These are phyloP conservation scores for Alternaria burnsii DNA, from an alignment of 2,329 filamentous ascomycete genomes.

Conservation along the genomic window DNA sequence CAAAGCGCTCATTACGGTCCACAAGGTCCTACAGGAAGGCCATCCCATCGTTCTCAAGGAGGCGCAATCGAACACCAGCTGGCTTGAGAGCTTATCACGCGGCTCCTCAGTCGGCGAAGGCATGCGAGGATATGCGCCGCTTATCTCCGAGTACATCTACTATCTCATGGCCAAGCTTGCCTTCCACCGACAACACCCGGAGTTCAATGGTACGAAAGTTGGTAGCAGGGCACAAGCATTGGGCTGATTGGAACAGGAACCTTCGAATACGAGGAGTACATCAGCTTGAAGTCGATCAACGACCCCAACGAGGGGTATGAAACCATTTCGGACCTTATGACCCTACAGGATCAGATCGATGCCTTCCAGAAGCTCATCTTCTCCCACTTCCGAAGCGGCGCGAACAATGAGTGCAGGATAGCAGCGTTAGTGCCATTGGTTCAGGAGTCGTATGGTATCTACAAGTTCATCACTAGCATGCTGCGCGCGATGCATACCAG, in stretches of 20 bases:
- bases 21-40: conserved; percentile 97
- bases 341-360: conserved; percentile 96
- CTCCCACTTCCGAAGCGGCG: conserved; percentile 89
- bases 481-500: conserved; percentile 95
- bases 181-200: conserved; percentile 96
- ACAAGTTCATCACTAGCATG: conserved; percentile 99
- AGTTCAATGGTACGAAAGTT: conserved; percentile 80
- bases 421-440: conserved; percentile 92
- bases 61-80: conserved; percentile 85
- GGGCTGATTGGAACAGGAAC: conserved; percentile 62
- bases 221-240: background rate
- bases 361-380: conserved; percentile 98
- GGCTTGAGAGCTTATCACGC: conserved; percentile 91
- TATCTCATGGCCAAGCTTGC: conserved; percentile 92
- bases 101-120: conserved; percentile 81
- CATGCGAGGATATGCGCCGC: conserved; percentile 83
- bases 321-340: conserved; percentile 96
- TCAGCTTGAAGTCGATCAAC: conserved; percentile 96
- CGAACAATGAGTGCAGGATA: conserved; percentile 96
- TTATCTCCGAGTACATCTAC: conserved; percentile 97
- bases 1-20: conserved; percentile 95
- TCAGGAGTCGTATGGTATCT: conserved; percentile 98
- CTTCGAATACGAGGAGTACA: conserved; percentile 99
- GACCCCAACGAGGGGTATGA: conserved; percentile 98
- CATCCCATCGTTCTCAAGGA: conserved; percentile 88